Evolutionary conservation across 306 rosid genomes (phyloP), one percentile per base, ranked within the genome.

Genomic region (Erythrophleum fordii): DNA sequence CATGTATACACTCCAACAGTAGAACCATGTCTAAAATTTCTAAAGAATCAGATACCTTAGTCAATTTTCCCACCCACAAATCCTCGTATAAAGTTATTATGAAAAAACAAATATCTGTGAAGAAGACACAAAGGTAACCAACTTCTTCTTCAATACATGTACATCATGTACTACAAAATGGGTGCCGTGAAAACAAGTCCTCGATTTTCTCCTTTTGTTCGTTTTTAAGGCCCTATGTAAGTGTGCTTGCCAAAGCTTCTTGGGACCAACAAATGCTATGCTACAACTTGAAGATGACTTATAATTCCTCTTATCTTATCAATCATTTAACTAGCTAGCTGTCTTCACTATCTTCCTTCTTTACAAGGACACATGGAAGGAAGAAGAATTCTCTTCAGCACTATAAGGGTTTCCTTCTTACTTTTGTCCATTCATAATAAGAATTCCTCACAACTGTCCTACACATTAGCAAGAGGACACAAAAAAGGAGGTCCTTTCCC

Each of bases 221-320:
- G 37, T 65, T 41, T 37, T 41, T 12, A 16, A 18, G 78, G 49
- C 35, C 16, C 59, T 55, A 74, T 77, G 78, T 73, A 45, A 64
- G 69, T 82, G 29, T 39, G 52, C 11, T 75, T 83, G 80, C 77
- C 28, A 70, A 75, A 75, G 49, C 72, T 79, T 17, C 76, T 76
- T 23, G 89, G 90, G 94, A 87, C 95, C 91, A 85, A 76, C 69
- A 61, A 75, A 58, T 74, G 77, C 61, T 60, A 75, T 69, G 72
- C 69, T 45, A 14, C 44, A 17, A 22, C 53, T 29, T 76, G 69
- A 75, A 76, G 26, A 61, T 75, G 78, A 66, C 81, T 71, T 73
- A 29, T 62, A 51, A 79, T 79, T 82, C 85, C 73, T 72, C 83
- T 83, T 55, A 73, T 86, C 87, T 83, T 83, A 70, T 88, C 86